A percentile compares a stretch with the other conserved stretches of the same genome.
Conservation (phyloP, 23 red algal genomes). For the Porphyridium purpureum region DNA sequence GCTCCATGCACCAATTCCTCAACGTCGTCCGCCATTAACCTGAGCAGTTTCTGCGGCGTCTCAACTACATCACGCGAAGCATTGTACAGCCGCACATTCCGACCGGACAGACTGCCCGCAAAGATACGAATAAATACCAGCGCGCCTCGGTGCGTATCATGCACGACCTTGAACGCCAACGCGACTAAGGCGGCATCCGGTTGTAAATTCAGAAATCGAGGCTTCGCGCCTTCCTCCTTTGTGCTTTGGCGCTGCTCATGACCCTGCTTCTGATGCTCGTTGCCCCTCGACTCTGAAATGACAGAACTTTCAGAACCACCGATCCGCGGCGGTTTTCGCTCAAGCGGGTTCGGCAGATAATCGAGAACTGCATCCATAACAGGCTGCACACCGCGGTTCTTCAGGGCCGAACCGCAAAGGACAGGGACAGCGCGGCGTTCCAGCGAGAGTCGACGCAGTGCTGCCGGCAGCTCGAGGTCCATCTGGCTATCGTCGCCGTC, state of each 20-base stretch:
- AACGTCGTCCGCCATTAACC: slow-evolving; percentile 59
- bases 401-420: slow-evolving; percentile 69
- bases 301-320: no score
- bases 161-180: slow-evolving; percentile 79
- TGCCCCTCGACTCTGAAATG: no score
- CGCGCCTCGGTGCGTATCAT: slow-evolving; percentile 69
- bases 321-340: no score
- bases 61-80: slow-evolving; percentile 20
- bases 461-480: background rate
- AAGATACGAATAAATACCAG: slow-evolving; percentile 73
- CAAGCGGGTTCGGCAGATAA: slow-evolving; percentile 71
- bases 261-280: no score
- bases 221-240: no score
- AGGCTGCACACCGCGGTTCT: slow-evolving; percentile 50
- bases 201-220: background rate
- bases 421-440: slow-evolving; percentile 25
- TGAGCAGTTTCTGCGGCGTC: slow-evolving; percentile 42
- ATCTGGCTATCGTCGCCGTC: slow-evolving; percentile 7
- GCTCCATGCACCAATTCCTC: slow-evolving; percentile 12
- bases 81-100: slow-evolving; percentile 20
- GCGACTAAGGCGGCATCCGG: slow-evolving; percentile 27
- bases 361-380: slow-evolving; percentile 72
- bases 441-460: background rate
- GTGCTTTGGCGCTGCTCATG: no score
- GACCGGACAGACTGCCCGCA: slow-evolving; percentile 12